Conservation (phyloP, 495 filamentous ascomycete genomes). For the Daldinia decipiens region DNA sequence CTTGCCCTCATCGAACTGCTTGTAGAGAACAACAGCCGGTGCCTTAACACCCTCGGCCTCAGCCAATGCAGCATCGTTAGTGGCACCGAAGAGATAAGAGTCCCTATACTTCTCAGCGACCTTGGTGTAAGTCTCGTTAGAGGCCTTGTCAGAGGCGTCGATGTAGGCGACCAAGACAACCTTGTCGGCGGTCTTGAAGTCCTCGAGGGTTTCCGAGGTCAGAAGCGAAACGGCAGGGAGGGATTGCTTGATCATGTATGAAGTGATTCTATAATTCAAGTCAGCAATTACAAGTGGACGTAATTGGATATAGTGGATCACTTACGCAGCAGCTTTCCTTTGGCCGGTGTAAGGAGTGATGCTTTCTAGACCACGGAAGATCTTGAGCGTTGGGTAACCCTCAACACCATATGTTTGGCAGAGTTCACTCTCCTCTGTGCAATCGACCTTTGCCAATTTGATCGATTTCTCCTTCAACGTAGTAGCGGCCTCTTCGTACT, state of each 20-base stretch:
- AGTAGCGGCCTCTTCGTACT: slow-evolving; percentile 91
- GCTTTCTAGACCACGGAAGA: slow-evolving; percentile 94
- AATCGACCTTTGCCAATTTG: slow-evolving; percentile 92
- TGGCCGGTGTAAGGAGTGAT: slow-evolving; percentile 85
- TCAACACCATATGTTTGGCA: slow-evolving; percentile 91
- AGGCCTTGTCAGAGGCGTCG: slow-evolving; percentile 82
- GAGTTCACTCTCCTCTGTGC: slow-evolving; percentile 91
- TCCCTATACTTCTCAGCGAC: slow-evolving; percentile 89
- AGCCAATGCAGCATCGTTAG: slow-evolving; percentile 82
- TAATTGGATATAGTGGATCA: slow-evolving; percentile 33
- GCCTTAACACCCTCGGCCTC: slow-evolving; percentile 87
- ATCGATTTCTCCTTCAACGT: slow-evolving; percentile 96
- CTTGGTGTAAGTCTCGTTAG: slow-evolving; percentile 79
- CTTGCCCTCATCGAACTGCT: slow-evolving; percentile 98
- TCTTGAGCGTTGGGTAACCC: slow-evolving; percentile 97
- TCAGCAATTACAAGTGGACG: slow-evolving; percentile 44
- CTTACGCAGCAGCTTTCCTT: slow-evolving; percentile 90
- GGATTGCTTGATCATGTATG: slow-evolving; percentile 99
- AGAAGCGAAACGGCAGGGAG: slow-evolving; percentile 90
- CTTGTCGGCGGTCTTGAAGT: slow-evolving; percentile 98
- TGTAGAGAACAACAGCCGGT: slow-evolving; percentile 94
- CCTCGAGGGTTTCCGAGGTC: slow-evolving; percentile 81
- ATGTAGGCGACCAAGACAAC: slow-evolving; percentile 93
- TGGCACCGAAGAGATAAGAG: slow-evolving; percentile 89
- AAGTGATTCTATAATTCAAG: slow-evolving; percentile 76